These are phyloP conservation scores for Berberis vulgaris DNA, from an alignment of 164 flowering plant genomes.

Conservation along the genomic window DNA sequence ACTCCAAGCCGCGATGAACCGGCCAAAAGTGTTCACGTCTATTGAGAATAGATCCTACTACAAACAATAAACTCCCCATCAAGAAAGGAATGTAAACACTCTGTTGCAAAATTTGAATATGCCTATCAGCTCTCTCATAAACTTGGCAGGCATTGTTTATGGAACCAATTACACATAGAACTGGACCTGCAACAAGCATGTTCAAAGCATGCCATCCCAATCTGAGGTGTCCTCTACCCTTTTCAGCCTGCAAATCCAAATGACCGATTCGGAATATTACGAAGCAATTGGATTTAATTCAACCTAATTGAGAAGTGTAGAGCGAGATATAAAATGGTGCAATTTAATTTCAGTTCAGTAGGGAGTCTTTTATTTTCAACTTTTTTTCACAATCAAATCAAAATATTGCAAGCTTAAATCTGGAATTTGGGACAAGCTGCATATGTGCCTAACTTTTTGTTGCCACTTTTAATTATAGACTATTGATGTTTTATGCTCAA, in stretches of 20 bases:
- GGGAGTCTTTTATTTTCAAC: too few relatives aligned
- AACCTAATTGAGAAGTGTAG: too few relatives aligned
- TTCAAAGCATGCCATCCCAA: constrained; percentile 47
- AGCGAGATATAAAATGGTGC: too few relatives aligned
- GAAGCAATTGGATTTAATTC: too few relatives aligned
- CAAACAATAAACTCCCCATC: constrained; percentile 57
- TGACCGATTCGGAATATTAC: neutral
- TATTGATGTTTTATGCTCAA: too few relatives aligned
- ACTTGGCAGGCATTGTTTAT: constrained; percentile 77
- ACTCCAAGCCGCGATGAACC: constrained; percentile 33
- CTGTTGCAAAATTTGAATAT: constrained; percentile 69
- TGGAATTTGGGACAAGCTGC: too few relatives aligned
- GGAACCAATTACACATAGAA: constrained; percentile 75
- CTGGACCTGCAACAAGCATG: constrained; percentile 70
- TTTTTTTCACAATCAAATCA: too few relatives aligned
- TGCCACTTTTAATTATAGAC: too few relatives aligned
- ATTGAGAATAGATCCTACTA: constrained; percentile 62
- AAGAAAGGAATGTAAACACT: constrained; percentile 71
- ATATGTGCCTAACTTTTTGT: too few relatives aligned
- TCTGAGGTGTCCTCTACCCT: constrained; percentile 23
- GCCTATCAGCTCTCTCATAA: constrained; percentile 83
- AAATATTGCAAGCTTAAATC: too few relatives aligned
- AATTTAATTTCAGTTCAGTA: too few relatives aligned
- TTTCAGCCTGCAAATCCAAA: constrained; percentile 35
- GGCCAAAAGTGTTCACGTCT: constrained; percentile 25